These are phyloP conservation scores for Tolypocladium cylindrosporum DNA, from an alignment of 2,329 filamentous ascomycete genomes.

Conservation along the genomic window DNA sequence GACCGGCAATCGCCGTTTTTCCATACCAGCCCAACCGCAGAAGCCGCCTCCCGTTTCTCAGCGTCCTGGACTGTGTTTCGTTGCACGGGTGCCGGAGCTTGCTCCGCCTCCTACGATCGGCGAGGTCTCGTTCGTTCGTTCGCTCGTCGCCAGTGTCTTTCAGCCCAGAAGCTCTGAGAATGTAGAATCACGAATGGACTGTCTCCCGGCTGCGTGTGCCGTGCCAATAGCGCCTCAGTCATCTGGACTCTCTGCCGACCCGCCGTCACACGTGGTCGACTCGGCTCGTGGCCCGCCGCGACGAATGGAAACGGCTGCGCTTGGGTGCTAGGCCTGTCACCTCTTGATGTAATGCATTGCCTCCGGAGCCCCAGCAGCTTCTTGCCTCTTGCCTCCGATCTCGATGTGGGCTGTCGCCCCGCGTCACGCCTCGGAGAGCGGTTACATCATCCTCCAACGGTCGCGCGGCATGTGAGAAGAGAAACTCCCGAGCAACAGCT, in stretches of 20 bases:
- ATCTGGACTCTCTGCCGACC: not conserved
- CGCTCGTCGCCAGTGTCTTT: not conserved
- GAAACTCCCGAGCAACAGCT: not conserved
- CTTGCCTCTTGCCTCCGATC: not conserved
- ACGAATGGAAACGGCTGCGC: not conserved
- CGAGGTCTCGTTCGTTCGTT: not conserved
- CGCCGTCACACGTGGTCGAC: not conserved
- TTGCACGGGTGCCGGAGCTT: not conserved
- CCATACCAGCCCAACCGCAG: not conserved
- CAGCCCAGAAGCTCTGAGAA: not conserved
- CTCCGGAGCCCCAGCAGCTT: not conserved
- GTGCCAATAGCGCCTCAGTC: not conserved
- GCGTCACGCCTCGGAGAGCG: not conserved
- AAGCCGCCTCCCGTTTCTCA: not conserved
- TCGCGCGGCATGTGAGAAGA: not conserved
- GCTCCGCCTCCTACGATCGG: not conserved
- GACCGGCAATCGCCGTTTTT: constrained; percentile 4
- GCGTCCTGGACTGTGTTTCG: not conserved
- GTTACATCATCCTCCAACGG: constrained; percentile 2
- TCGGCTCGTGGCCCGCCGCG: not conserved
- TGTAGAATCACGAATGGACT: not conserved
- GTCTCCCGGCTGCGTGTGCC: not conserved
- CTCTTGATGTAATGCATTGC: not conserved
- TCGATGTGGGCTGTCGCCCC: not conserved
- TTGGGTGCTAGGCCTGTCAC: not conserved